A percentile compares a stretch with the other conserved stretches of the same genome.
Evolutionary conservation across 2,329 filamentous ascomycete species (phyloP).

Genomic region (Cordyceps tenuipes): DNA sequence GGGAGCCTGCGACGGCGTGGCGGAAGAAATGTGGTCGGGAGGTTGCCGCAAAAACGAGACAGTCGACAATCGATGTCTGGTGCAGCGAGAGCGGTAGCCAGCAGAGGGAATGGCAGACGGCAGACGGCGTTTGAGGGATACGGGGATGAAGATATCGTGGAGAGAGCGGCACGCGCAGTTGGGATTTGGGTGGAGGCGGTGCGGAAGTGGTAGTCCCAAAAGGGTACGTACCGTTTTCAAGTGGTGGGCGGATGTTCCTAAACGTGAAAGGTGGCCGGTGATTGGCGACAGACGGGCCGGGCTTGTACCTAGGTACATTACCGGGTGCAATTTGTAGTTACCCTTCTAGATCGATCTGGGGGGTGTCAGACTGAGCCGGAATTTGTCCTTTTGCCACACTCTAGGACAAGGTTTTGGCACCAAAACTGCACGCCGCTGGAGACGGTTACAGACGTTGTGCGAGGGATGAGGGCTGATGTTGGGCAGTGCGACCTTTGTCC

Average conservation of each 20-base stretch:
- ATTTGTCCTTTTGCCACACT: background rate
- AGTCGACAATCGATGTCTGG: background rate
- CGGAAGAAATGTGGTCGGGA: background rate
- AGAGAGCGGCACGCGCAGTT: constrained; percentile 10
- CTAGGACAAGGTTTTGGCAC: background rate
- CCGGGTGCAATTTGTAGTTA: too few relatives aligned
- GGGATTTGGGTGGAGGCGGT: constrained; percentile 5
- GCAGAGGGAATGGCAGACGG: background rate
- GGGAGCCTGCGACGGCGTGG: background rate
- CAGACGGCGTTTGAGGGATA: background rate
- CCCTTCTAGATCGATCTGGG: constrained; percentile 1
- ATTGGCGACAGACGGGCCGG: background rate
- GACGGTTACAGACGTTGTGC: background rate
- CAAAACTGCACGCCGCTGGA: background rate
- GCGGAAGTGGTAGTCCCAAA: constrained; percentile 2
- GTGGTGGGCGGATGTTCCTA: background rate
- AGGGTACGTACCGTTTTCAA: background rate
- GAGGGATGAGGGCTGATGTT: background rate
- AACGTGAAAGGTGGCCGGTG: background rate
- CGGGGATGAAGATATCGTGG: constrained; percentile 9
- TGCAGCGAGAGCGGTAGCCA: background rate
- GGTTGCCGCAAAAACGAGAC: background rate
- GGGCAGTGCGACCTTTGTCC: background rate
- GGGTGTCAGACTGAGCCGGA: background rate
- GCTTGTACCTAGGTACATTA: background rate